phyloP scores from a whole-genome alignment of 345 rosid genomes.

The Aquilaria malaccensis region DNA sequence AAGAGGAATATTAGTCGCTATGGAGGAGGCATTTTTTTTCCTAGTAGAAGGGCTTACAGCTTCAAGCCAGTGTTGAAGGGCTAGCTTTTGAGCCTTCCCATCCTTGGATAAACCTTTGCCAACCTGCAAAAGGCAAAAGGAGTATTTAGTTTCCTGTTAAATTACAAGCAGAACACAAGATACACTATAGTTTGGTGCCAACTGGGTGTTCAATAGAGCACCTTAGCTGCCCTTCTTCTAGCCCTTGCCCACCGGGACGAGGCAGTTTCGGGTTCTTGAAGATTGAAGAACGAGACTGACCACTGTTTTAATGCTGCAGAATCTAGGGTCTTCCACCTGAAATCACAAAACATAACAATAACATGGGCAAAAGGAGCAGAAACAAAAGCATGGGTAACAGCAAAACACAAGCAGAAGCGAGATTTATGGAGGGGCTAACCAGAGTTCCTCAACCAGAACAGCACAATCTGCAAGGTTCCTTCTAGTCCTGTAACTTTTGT shows the following conservation, averaged over 20 bases:
- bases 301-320: constrained; percentile 40
- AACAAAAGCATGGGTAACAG: no score
- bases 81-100: constrained; percentile 69
- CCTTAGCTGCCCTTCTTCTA: constrained; percentile 61
- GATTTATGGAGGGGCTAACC: constrained; percentile 31
- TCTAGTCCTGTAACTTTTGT: constrained; percentile 42
- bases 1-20: neutral
- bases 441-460: constrained; percentile 63
- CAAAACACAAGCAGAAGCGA: constrained; percentile 4
- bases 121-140: constrained; percentile 27
- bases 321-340: constrained; percentile 69
- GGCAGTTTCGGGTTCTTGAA: constrained; percentile 54
- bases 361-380: neutral
- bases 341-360: constrained; percentile 1
- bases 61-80: constrained; percentile 79
- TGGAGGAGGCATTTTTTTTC: neutral
- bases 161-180: neutral
- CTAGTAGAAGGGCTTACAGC: constrained; percentile 39
- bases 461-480: constrained; percentile 71
- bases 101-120: constrained; percentile 66
- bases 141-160: neutral
- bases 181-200: constrained; percentile 1
- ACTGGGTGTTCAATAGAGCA: constrained; percentile 9
- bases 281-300: constrained; percentile 49
- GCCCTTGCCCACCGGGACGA: constrained; percentile 55